A percentile compares a stretch with the other conserved stretches of the same genome.
These are phyloP conservation scores for Akanthomyces muscarius DNA, from an alignment of 2,329 filamentous ascomycete genomes.

Conservation along the genomic window DNA sequence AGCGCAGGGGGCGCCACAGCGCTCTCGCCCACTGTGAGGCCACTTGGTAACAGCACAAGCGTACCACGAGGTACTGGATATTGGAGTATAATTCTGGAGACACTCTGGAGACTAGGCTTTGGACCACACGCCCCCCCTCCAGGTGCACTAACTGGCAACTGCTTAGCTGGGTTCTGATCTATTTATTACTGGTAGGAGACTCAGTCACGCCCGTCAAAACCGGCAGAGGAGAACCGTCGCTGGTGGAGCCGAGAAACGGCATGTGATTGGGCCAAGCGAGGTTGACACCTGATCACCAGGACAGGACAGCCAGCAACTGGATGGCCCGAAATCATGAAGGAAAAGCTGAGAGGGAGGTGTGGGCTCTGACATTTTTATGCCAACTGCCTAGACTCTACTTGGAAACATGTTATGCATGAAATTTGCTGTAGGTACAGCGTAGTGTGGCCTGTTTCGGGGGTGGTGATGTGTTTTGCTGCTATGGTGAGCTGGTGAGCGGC, in stretches of 20 bases:
- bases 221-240: conserved; percentile 5
- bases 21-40: not conserved
- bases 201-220: not conserved
- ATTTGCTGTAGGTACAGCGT: not conserved
- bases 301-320: not conserved
- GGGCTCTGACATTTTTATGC: not conserved
- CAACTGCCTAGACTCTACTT: not conserved
- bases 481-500: not conserved
- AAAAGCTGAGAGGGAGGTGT: not conserved
- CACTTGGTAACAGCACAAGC: not conserved
- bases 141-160: no score
- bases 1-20: conserved; percentile 1
- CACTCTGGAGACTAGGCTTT: not conserved
- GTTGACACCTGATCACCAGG: conserved; percentile 9
- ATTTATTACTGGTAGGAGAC: no score
- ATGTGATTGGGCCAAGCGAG: conserved; percentile 8
- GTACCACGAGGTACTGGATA: not conserved
- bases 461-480: no score
- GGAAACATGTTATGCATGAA: not conserved
- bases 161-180: no score
- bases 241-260: conserved; percentile 1
- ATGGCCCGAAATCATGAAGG: not conserved
- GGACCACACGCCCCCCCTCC: not conserved
- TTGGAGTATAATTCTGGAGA: not conserved
- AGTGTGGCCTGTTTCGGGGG: not conserved